Percentiles rank a stretch among this genome's conserved stretches.
These are phyloP conservation scores for Staphylotrichum tortipilum DNA, from an alignment of 495 filamentous ascomycete genomes.

Conservation along the genomic window DNA sequence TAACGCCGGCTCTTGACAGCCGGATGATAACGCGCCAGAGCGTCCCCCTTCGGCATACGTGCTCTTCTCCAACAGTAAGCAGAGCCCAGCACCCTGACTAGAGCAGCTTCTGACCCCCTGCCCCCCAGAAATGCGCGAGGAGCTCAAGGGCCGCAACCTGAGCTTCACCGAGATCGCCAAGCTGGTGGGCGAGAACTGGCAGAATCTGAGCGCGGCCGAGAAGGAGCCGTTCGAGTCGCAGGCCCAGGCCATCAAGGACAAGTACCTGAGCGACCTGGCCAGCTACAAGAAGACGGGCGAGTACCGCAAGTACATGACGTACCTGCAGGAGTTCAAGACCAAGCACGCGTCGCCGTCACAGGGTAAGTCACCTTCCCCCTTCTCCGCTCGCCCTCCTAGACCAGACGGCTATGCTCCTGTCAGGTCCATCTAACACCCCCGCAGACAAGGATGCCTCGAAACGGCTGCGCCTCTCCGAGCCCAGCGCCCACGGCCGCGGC, in stretches of 20 bases:
- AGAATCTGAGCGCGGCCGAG: conserved; percentile 51
- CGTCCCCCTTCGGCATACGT: conserved; percentile 73
- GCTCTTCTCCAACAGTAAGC: conserved; percentile 72
- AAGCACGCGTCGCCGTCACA: conserved; percentile 47
- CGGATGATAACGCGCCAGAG: conserved; percentile 70
- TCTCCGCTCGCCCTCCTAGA: too few relatives aligned
- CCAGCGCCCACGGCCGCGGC: conserved; percentile 14
- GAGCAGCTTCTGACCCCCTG: neutral
- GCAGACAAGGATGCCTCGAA: conserved; percentile 40
- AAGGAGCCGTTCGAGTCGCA: conserved; percentile 64
- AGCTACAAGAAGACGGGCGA: conserved; percentile 65
- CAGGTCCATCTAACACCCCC: neutral
- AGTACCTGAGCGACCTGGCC: conserved; percentile 54
- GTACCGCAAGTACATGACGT: conserved; percentile 53
- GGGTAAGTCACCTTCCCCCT: too few relatives aligned
- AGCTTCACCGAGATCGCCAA: conserved; percentile 79
- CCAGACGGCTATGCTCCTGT: too few relatives aligned
- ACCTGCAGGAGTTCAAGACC: conserved; percentile 65
- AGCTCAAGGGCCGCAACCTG: conserved; percentile 60
- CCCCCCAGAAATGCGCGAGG: conserved; percentile 57
- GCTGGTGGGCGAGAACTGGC: conserved; percentile 72
- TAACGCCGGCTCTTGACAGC: conserved; percentile 31
- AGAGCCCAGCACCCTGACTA: neutral
- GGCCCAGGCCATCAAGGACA: conserved; percentile 61
- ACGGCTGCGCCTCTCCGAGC: conserved; percentile 30